A percentile compares a stretch with the other conserved stretches of the same genome.
These are phyloP conservation scores for Cryptosporidium sp. DNA, from an alignment of 169 alveolate genomes.

Conservation along the genomic window DNA sequence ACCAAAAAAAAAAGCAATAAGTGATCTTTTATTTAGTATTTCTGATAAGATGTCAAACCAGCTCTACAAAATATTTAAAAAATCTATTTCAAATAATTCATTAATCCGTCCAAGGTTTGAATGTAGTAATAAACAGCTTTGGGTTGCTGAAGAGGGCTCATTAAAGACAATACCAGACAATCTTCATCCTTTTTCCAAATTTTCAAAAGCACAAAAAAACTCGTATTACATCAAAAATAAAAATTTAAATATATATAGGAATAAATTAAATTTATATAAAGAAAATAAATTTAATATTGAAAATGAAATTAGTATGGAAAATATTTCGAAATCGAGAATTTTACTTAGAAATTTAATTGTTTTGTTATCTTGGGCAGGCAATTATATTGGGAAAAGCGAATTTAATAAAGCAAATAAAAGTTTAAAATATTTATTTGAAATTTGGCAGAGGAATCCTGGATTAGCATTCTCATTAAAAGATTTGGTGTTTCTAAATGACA, in stretches of 20 bases:
- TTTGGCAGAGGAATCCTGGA: slow-evolving; percentile 53
- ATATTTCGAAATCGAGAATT: slow-evolving; percentile 30
- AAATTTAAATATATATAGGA: background rate
- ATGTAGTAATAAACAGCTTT: background rate
- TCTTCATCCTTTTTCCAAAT: slow-evolving; percentile 60
- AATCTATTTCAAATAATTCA: slow-evolving; percentile 11
- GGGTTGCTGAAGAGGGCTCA: slow-evolving; percentile 50
- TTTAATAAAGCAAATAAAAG: background rate
- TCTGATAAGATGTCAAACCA: slow-evolving; percentile 18
- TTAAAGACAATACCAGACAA: background rate
- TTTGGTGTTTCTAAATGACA: background rate
- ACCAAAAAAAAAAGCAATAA: slow-evolving; percentile 12
- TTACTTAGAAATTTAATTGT: background rate
- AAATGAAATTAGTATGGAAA: background rate
- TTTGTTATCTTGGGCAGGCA: slow-evolving; percentile 27
- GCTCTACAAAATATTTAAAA: background rate
- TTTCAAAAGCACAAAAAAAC: background rate
- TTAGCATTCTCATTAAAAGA: slow-evolving; percentile 28
- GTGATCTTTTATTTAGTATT: slow-evolving; percentile 20
- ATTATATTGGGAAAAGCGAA: background rate
- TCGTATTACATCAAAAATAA: slow-evolving; percentile 1
- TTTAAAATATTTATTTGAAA: slow-evolving; percentile 25
- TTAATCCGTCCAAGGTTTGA: background rate
- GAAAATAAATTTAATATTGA: background rate
- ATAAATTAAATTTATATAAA: background rate